Evolutionary conservation across 73 alveolate genomes (phyloP).

Genomic region (Stentor roeselii): DNA sequence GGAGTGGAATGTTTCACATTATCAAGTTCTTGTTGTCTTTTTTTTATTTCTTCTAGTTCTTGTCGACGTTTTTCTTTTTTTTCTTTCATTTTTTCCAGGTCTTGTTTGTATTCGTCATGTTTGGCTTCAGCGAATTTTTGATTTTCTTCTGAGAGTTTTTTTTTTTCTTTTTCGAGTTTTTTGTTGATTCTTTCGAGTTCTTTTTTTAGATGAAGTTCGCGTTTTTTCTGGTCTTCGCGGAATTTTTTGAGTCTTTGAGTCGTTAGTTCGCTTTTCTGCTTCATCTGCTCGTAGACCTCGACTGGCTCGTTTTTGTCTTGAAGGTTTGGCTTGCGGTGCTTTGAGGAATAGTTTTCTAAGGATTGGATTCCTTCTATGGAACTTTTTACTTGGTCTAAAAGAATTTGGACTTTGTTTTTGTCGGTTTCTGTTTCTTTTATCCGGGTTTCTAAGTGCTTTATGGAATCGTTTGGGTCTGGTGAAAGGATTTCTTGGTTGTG

Average conservation of each 20-base stretch:
- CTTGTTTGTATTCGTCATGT: slow-evolving; percentile 14
- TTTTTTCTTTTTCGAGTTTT: not conserved
- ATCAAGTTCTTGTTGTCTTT: not conserved
- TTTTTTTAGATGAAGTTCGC: not conserved
- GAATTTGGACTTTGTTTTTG: not conserved
- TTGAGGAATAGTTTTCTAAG: not conserved
- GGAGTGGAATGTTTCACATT: slow-evolving; percentile 20
- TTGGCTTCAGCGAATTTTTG: not conserved
- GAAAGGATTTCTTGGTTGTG: no score
- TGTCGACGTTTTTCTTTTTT: slow-evolving; percentile 19
- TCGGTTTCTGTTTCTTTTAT: not conserved
- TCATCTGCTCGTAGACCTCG: not conserved
- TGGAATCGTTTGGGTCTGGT: no score
- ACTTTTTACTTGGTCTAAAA: not conserved
- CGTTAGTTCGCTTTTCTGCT: not conserved
- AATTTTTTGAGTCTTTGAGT: not conserved
- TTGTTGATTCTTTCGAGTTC: not conserved
- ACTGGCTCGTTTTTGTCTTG: not conserved
- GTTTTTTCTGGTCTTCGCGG: slow-evolving; percentile 10
- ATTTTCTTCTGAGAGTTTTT: no score
- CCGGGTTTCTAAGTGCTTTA: not conserved
- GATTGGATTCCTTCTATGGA: not conserved
- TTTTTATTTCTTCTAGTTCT: slow-evolving; percentile 25
- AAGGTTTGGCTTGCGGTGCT: not conserved
- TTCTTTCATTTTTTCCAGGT: not conserved